Base-by-base conservation (phyloP, 805 yeast genomes). In the Groenewaldozyma salmanticensis region DNA sequence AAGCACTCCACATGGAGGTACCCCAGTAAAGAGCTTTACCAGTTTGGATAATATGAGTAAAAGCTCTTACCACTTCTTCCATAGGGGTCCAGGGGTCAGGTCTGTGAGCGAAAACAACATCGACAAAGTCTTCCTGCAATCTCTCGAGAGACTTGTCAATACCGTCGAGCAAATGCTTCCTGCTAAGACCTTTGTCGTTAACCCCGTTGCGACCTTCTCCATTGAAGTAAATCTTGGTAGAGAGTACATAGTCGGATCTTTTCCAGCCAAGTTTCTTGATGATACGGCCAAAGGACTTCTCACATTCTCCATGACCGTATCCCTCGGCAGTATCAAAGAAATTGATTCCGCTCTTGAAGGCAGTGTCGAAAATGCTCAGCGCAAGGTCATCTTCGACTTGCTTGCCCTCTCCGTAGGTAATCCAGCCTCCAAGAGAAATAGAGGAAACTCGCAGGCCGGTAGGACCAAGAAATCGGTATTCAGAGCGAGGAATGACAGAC, bases 21-120 rank as follows among this genome's bases (percentile, higher is more conserved):
- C 57, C 59, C 59, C 59, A 55, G 47, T 55, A 55, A 21, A 48
- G 37, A 9, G 59, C 59, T 44, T 55, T 53, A 31, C 59, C 59
- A 31, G 51, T 53, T 19, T 41, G 35, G 31, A 55, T 54, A 31
- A 55, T 35, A 45, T 55, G 54, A 21, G 55, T 55, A 41, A 55
- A 55, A 2, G 50, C 59, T 20, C 59, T 50, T 18, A 55, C 59
- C 11, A 55, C 47, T 41, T 54, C 59, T 39, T 54, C 59, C 50
- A 53, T 55, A 16, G 57, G 57, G 7, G 53, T 51, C 21, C 35
- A 39, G 21, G 49, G 42, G 34, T 55, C 60, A 7, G 54, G 57
- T 31, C 60, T 49, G 36, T 55, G 60, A 16, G 60, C 59, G 42
- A 52, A 54, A 27, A 55, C 51, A 13, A 55, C 37, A 34, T 55